phyloP scores from a whole-genome alignment of 768 basidiomycete species.

The Phanerochaete sordida region DNA sequence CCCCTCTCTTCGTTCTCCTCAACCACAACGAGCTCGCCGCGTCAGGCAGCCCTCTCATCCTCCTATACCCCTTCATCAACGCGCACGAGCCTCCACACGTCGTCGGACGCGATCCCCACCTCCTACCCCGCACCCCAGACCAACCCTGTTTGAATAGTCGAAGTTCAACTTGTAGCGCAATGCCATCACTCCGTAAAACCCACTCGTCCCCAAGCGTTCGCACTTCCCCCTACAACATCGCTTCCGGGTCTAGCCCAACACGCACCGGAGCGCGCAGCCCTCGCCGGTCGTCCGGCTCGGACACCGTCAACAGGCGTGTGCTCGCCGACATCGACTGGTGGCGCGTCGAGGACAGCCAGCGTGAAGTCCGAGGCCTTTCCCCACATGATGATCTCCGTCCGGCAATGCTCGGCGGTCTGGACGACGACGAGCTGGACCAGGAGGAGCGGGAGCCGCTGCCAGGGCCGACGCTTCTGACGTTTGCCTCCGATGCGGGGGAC shows the following conservation, averaged over 20 bases:
- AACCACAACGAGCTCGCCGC: conserved; percentile 15
- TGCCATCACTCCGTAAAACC: conserved; percentile 81
- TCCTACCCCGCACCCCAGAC: conserved; percentile 29
- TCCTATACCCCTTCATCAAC: conserved; percentile 10
- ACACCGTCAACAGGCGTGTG: conserved; percentile 61
- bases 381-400: neutral
- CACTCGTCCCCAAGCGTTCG: conserved; percentile 68
- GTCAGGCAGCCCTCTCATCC: conserved; percentile 8
- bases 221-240: conserved; percentile 54
- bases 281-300: conserved; percentile 68
- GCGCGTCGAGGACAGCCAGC: conserved; percentile 73
- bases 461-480: neutral
- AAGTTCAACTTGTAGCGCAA: conserved; percentile 32
- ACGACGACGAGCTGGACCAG: conserved; percentile 11
- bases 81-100: conserved; percentile 1
- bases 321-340: conserved; percentile 89
- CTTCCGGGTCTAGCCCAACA: conserved; percentile 32
- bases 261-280: conserved; percentile 34
- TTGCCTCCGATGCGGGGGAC: conserved; percentile 1
- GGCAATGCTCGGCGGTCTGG: neutral
- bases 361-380: conserved; percentile 33
- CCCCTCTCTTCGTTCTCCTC: conserved; percentile 9
- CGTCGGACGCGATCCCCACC: conserved; percentile 5
- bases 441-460: conserved; percentile 26
- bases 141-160: neutral